Percentiles rank a stretch among this genome's conserved stretches.
Evolutionary conservation across 352 stramenopile species (phyloP).

Genomic region (Ophiocytium majus): DNA sequence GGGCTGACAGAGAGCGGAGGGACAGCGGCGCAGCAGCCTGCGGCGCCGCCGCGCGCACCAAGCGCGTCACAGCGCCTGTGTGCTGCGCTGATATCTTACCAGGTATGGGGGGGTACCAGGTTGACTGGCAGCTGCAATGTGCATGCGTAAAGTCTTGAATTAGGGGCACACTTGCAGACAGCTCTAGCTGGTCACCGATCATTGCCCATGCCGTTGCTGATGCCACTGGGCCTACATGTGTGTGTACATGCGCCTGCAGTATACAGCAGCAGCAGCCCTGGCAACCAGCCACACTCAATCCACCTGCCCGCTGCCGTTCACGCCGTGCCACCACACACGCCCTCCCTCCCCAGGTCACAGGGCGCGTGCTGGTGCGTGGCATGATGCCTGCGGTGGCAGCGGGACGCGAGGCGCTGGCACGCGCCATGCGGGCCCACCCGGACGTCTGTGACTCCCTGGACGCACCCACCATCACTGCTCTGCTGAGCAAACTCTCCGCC

Average conservation of each 20-base stretch:
- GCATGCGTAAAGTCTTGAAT: no score
- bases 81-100: no score
- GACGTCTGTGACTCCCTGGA: neutral
- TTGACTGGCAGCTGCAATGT: no score
- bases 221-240: neutral
- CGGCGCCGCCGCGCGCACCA: no score
- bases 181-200: no score
- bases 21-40: no score
- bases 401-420: neutral
- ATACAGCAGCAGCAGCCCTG: neutral
- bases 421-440: neutral
- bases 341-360: neutral
- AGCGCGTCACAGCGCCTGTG: no score
- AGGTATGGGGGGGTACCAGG: no score
- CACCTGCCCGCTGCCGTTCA: neutral
- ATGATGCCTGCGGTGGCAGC: neutral
- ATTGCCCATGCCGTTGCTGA: neutral
- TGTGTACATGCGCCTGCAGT: neutral
- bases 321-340: neutral
- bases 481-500: neutral
- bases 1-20: no score
- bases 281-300: neutral
- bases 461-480: neutral
- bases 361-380: neutral
- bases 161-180: neutral